Percentiles rank a stretch among this genome's conserved stretches.
Evolutionary conservation across 2,329 filamentous ascomycete species (phyloP).

Genomic region (Blastomyces emzantsi): DNA sequence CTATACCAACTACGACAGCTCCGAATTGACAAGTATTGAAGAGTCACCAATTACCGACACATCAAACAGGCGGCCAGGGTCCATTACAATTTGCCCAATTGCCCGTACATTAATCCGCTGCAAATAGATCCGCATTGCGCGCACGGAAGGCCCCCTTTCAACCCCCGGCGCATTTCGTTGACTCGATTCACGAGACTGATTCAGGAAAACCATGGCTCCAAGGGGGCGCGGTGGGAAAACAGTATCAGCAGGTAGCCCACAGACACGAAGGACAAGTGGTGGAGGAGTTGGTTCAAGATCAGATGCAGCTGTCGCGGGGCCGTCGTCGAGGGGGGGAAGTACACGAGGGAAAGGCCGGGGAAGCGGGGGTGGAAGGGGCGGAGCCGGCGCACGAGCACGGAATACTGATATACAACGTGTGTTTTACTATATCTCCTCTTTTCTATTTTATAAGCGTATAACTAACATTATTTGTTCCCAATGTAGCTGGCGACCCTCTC

Average conservation of each 20-base stretch:
- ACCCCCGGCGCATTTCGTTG: background rate
- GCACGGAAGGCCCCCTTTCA: background rate
- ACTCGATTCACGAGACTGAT: background rate
- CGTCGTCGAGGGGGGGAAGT: slow-evolving; percentile 11
- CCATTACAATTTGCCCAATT: background rate
- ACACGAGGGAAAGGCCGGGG: slow-evolving; percentile 1
- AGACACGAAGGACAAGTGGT: slow-evolving; percentile 10
- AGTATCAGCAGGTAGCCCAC: slow-evolving; percentile 8
- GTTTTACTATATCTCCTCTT: slow-evolving; percentile 12
- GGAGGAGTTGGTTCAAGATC: slow-evolving; percentile 9
- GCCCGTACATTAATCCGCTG: too few species aligned
- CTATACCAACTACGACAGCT: background rate
- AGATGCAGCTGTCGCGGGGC: slow-evolving; percentile 1
- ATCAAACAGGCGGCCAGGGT: too few species aligned
- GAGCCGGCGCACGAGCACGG: slow-evolving; percentile 16
- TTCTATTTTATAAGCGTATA: background rate
- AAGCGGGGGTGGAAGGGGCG: slow-evolving; percentile 14
- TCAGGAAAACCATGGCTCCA: slow-evolving; percentile 11
- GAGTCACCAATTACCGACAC: background rate
- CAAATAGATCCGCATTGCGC: background rate
- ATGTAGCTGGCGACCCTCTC: slow-evolving; percentile 61
- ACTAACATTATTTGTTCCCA: background rate
- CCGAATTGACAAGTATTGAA: background rate
- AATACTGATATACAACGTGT: slow-evolving; percentile 33
- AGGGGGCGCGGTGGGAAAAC: slow-evolving; percentile 13